Conservation (phyloP, 352 stramenopile species). For the Pythium insidiosum region DNA sequence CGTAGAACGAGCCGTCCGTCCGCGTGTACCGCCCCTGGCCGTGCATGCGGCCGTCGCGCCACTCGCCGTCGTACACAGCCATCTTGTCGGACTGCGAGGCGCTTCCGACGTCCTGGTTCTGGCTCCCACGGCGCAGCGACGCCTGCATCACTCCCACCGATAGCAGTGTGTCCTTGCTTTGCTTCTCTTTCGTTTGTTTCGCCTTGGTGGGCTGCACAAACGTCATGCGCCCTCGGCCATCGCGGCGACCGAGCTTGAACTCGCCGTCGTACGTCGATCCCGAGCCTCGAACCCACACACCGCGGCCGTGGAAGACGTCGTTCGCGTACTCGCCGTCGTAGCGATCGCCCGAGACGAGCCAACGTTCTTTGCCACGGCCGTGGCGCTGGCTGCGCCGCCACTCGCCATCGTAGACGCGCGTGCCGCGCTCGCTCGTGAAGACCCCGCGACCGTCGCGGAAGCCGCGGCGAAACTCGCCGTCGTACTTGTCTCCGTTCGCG, state of each 20-base stretch:
- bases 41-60: constrained; percentile 56
- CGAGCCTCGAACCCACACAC: constrained; percentile 25
- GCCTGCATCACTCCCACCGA: too few species aligned
- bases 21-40: constrained; percentile 60
- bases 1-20: constrained; percentile 51
- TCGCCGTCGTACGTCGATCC: constrained; percentile 53
- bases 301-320: constrained; percentile 48
- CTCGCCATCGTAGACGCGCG: constrained; percentile 46
- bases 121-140: neutral
- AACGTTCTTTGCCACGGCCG: constrained; percentile 45
- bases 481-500: constrained; percentile 54
- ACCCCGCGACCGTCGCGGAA: constrained; percentile 47
- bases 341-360: constrained; percentile 33
- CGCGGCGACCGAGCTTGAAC: constrained; percentile 37
- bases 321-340: constrained; percentile 62
- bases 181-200: too few species aligned
- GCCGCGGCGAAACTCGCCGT: constrained; percentile 48
- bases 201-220: too few species aligned
- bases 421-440: constrained; percentile 46
- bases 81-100: too few species aligned
- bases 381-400: constrained; percentile 47
- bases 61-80: constrained; percentile 44
- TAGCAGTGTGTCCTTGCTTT: too few species aligned
- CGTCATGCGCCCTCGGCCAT: constrained; percentile 57
- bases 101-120: too few species aligned